Evolutionary conservation across 1,139 yeast genomes (phyloP).

Genomic region (Scheffersomyces segobiensis): DNA sequence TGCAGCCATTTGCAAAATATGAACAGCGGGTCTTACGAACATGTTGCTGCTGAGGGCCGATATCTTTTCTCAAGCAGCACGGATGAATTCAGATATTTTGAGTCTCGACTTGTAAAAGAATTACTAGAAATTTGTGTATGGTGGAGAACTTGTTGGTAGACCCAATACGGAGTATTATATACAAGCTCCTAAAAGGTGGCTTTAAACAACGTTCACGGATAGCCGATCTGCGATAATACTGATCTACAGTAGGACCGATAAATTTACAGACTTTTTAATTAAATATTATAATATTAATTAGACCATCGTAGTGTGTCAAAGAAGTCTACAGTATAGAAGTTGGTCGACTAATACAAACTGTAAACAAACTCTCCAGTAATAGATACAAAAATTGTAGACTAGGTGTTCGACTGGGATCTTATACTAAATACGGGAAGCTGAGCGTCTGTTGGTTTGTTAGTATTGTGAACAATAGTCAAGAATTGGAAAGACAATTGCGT

Average conservation of each 20-base stretch:
- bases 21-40: too few relatives aligned
- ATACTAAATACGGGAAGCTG: not conserved
- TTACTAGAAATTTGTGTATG: not conserved
- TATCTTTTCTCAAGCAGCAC: not conserved
- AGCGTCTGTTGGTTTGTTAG: not conserved
- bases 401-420: too few relatives aligned
- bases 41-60: too few relatives aligned
- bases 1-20: too few relatives aligned
- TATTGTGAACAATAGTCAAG: not conserved
- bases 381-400: not conserved
- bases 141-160: not conserved
- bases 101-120: not conserved
- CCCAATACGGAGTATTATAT: not conserved
- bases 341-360: not conserved
- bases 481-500: not conserved
- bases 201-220: not conserved
- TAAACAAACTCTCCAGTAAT: not conserved
- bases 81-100: not conserved
- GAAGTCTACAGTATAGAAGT: not conserved
- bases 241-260: not conserved
- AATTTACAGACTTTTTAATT: not conserved
- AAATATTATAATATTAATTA: too few relatives aligned
- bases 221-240: not conserved
- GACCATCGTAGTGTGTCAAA: not conserved
- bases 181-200: not conserved